Percentiles rank a stretch among this genome's conserved stretches.
phyloP scores from a whole-genome alignment of 306 rosid species.

The Elaeagnus macrophylla region DNA sequence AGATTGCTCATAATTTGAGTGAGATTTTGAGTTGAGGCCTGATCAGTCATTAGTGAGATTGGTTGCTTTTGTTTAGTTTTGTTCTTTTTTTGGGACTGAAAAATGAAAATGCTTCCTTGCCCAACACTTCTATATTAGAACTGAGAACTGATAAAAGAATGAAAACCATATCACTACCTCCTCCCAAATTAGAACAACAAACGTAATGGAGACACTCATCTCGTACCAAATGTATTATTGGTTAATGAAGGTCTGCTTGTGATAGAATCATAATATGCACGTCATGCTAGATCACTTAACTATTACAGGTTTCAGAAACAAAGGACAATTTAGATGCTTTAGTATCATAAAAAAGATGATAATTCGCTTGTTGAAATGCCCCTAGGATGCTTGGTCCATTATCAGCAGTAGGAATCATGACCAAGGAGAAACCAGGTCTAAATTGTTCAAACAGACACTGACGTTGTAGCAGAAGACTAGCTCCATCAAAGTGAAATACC shows the following conservation, averaged over 20 bases:
- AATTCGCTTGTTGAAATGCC: conserved; percentile 10
- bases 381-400: not conserved
- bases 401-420: not conserved
- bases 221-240: too few relatives aligned
- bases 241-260: too few relatives aligned
- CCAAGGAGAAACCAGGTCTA: not conserved
- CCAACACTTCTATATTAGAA: too few relatives aligned
- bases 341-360: conserved; percentile 5
- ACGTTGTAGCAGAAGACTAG: conserved; percentile 2
- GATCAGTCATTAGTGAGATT: too few relatives aligned
- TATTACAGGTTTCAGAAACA: conserved; percentile 7
- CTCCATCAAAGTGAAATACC: not conserved
- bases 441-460: not conserved
- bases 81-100: too few relatives aligned
- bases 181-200: too few relatives aligned
- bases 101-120: too few relatives aligned
- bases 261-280: too few relatives aligned
- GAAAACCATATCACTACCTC: too few relatives aligned
- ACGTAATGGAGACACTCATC: too few relatives aligned
- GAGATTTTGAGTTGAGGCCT: not conserved
- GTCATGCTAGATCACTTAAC: not conserved
- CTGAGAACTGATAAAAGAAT: too few relatives aligned
- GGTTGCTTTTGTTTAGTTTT: too few relatives aligned
- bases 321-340: not conserved
- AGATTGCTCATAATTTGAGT: not conserved